A percentile compares a stretch with the other conserved stretches of the same genome.
Conservation (phyloP, 768 basidiomycete genomes). For the Ephemerocybe angulata region DNA sequence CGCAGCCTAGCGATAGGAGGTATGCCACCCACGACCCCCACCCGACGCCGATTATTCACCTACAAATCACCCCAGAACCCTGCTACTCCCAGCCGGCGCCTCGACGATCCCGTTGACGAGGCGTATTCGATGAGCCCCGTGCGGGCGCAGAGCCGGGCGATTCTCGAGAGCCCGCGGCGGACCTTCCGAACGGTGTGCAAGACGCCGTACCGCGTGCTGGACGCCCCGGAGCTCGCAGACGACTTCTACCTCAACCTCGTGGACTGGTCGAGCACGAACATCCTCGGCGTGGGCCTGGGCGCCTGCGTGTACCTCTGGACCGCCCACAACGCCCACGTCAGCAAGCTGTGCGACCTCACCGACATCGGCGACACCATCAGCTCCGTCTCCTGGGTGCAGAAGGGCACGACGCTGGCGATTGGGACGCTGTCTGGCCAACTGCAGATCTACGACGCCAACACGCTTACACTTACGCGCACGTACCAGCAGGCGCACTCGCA, state of each 20-base stretch:
- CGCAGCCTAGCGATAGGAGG: slow-evolving; percentile 48
- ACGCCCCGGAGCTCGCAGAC: slow-evolving; percentile 95
- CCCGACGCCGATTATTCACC: slow-evolving; percentile 60
- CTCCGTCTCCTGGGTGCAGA: slow-evolving; percentile 92
- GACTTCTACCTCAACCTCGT: slow-evolving; percentile 99
- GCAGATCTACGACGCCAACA: slow-evolving; percentile 90
- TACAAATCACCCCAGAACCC: slow-evolving; percentile 67
- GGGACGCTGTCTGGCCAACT: slow-evolving; percentile 88
- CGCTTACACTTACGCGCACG: slow-evolving; percentile 69
- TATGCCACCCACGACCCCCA: slow-evolving; percentile 46
- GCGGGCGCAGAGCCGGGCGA: slow-evolving; percentile 71
- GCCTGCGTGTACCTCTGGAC: slow-evolving; percentile 96
- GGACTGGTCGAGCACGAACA: slow-evolving; percentile 94
- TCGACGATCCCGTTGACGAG: slow-evolving; percentile 84
- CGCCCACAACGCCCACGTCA: slow-evolving; percentile 88
- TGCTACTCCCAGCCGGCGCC: slow-evolving; percentile 50
- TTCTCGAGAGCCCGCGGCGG: slow-evolving; percentile 82
- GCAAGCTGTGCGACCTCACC: slow-evolving; percentile 82
- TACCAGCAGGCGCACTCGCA: slow-evolving; percentile 83
- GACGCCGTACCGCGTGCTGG: slow-evolving; percentile 94
- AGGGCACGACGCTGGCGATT: slow-evolving; percentile 86
- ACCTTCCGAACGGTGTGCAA: slow-evolving; percentile 82
- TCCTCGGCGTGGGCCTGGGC: slow-evolving; percentile 89
- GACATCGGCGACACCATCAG: slow-evolving; percentile 72
- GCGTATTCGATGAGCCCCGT: slow-evolving; percentile 91